These are phyloP conservation scores for Vairimorpha ceranae DNA, from an alignment of 371 early-diverging fungal genomes.

Conservation along the genomic window DNA sequence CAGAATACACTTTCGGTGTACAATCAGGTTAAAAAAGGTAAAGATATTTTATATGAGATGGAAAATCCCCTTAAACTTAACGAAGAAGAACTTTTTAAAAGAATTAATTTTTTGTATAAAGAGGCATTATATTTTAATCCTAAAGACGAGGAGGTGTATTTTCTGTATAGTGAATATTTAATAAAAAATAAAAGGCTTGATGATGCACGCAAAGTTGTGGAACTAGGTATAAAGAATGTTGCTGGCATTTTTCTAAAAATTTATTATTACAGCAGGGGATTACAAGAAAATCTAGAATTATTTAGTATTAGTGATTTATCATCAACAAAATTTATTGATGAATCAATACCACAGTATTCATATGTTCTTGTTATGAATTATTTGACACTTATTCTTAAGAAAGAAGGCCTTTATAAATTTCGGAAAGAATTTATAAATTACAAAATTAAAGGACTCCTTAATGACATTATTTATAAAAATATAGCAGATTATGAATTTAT, in stretches of 20 bases:
- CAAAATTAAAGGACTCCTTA: background rate
- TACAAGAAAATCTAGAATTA: background rate
- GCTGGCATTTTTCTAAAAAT: background rate
- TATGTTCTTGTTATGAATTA: constrained; percentile 30
- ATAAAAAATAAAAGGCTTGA: background rate
- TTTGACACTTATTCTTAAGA: constrained; percentile 21
- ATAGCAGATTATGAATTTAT: constrained; percentile 24
- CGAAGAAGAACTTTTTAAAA: background rate
- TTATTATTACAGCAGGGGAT: background rate
- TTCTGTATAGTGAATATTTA: constrained; percentile 32
- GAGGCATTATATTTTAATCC: constrained; percentile 8
- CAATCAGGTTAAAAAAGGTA: constrained; percentile 24
- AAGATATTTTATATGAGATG: constrained; percentile 46
- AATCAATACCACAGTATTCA: background rate
- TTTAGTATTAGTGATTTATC: background rate
- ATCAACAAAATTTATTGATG: background rate
- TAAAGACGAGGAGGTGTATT: constrained; percentile 23
- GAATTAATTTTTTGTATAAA: constrained; percentile 28
- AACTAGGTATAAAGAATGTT: background rate
- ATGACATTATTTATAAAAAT: background rate
- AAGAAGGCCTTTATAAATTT: constrained; percentile 21
- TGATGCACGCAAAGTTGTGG: background rate
- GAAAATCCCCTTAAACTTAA: constrained; percentile 39
- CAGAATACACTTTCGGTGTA: constrained; percentile 28
- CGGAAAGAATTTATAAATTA: constrained; percentile 32